Conservation (phyloP, 192 early-diverging fungal species). For the Oehlia diaphana region DNA sequence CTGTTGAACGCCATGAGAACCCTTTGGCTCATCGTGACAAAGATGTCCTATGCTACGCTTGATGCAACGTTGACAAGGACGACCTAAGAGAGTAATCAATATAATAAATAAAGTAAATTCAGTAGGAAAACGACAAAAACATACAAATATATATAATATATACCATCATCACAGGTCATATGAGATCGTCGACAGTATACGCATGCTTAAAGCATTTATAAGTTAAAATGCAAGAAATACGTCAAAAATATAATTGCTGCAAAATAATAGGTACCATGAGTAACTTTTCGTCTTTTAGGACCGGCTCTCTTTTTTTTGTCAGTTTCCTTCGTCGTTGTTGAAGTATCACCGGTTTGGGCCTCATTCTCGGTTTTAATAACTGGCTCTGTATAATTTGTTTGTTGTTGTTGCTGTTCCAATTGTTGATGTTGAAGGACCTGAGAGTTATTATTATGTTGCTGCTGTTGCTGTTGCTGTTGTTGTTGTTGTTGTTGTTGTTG, state of each 20-base stretch:
- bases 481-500: neutral
- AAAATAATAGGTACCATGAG: constrained; percentile 51
- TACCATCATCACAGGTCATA: constrained; percentile 93
- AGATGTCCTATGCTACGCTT: constrained; percentile 92
- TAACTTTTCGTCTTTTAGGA: constrained; percentile 62
- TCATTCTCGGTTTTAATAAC: neutral
- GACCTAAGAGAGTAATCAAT: constrained; percentile 44
- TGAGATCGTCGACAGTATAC: constrained; percentile 93
- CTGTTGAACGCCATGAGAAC: constrained; percentile 31
- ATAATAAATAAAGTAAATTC: neutral
- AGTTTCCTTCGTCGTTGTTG: constrained; percentile 32
- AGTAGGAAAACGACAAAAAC: neutral
- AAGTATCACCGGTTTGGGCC: neutral
- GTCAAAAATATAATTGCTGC: neutral
- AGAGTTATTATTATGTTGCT: neutral
- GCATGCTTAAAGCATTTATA: constrained; percentile 63
- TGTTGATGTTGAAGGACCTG: neutral
- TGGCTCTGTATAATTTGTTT: neutral
- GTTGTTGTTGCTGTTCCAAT: neutral
- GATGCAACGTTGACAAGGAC: constrained; percentile 94
- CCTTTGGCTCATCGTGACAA: constrained; percentile 85
- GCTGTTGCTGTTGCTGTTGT: neutral
- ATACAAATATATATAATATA: neutral
- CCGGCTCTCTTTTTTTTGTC: constrained; percentile 63
- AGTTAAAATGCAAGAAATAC: neutral